These are phyloP conservation scores for Endocarpon pusillum DNA, from an alignment of 495 filamentous ascomycete species.

Conservation along the genomic window DNA sequence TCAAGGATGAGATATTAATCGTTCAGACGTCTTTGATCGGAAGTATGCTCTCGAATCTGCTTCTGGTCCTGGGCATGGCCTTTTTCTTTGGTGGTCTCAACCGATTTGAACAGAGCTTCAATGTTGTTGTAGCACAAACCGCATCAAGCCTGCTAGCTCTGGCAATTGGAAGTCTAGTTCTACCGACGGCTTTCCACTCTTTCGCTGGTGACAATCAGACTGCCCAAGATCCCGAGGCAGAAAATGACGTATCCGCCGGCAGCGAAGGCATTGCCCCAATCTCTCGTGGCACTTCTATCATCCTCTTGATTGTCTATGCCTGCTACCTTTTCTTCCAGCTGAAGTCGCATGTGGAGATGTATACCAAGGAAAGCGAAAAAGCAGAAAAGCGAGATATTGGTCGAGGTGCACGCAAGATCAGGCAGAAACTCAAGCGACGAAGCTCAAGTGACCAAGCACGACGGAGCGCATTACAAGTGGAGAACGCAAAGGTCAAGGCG, in stretches of 20 bases:
- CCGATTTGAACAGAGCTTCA: constrained; percentile 74
- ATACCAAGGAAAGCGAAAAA: constrained; percentile 58
- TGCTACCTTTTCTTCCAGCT: constrained; percentile 73
- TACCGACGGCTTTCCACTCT: constrained; percentile 70
- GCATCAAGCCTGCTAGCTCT: constrained; percentile 68
- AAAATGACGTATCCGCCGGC: too few relatives aligned
- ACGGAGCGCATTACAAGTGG: constrained; percentile 25
- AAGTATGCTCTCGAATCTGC: constrained; percentile 77
- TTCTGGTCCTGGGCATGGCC: constrained; percentile 83
- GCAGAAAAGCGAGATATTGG: constrained; percentile 33
- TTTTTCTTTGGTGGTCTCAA: constrained; percentile 81
- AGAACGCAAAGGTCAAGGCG: constrained; percentile 23
- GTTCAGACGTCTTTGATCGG: constrained; percentile 88
- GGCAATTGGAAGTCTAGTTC: constrained; percentile 63
- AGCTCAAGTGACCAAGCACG: constrained; percentile 26
- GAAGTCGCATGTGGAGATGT: constrained; percentile 56
- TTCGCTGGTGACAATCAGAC: constrained; percentile 21
- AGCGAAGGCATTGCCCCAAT: constrained; percentile 35
- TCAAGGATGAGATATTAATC: constrained; percentile 57
- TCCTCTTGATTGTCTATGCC: constrained; percentile 60
- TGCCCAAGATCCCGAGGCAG: constrained; percentile 11
- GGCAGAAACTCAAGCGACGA: constrained; percentile 1
- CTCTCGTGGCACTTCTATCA: constrained; percentile 55
- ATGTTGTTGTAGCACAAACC: constrained; percentile 84
- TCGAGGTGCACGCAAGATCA: constrained; percentile 1